phyloP scores from a whole-genome alignment of 495 filamentous ascomycete genomes.

The Tetracladium marchalianum region DNA sequence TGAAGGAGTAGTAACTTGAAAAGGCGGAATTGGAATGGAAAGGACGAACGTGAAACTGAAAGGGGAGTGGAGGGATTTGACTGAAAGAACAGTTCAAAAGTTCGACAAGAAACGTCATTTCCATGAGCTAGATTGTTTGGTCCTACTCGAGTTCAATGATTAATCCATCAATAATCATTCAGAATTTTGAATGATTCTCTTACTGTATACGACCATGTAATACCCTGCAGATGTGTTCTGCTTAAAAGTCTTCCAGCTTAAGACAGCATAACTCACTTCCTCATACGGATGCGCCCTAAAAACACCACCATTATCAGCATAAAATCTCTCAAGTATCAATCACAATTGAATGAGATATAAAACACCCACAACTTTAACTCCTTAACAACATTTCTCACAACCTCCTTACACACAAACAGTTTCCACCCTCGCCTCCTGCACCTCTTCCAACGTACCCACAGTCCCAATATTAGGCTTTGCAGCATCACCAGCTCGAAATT shows the following conservation, averaged over 20 bases:
- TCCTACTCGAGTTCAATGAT: too few species aligned
- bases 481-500: constrained; percentile 43
- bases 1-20: too few species aligned
- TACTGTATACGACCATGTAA: too few species aligned
- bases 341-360: background rate
- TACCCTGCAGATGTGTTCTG: too few species aligned
- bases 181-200: too few species aligned
- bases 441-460: constrained; percentile 36
- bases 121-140: too few species aligned
- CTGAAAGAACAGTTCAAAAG: too few species aligned
- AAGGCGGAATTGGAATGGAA: too few species aligned
- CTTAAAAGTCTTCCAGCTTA: constrained; percentile 60
- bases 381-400: constrained; percentile 34
- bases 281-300: constrained; percentile 69
- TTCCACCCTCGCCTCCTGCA: constrained; percentile 38
- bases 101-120: too few species aligned
- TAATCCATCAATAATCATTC: too few species aligned
- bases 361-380: constrained; percentile 45
- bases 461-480: constrained; percentile 50
- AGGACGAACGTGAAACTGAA: too few species aligned
- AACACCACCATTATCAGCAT: constrained; percentile 4
- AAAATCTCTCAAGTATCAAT: background rate
- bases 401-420: constrained; percentile 33
- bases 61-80: too few species aligned
- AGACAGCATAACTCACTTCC: constrained; percentile 64